Evolutionary conservation across 805 yeast genomes (phyloP).

Genomic region (Jamesozyma rosinii): DNA sequence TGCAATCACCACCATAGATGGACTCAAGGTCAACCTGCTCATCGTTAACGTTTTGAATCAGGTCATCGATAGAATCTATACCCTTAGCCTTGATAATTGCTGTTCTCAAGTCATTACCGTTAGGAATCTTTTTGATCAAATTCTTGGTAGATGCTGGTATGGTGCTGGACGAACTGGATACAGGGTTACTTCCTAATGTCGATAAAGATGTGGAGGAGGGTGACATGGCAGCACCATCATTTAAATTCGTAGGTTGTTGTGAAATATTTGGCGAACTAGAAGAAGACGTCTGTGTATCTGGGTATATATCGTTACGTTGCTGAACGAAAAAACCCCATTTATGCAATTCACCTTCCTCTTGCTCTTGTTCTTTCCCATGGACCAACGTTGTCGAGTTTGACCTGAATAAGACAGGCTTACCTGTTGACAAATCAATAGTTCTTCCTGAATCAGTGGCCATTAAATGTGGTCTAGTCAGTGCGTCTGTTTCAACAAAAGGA

Average conservation of each 20-base stretch:
- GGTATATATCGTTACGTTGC: slow-evolving; percentile 42
- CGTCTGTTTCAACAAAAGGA: slow-evolving; percentile 6
- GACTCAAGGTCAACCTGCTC: slow-evolving; percentile 44
- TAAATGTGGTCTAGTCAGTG: slow-evolving; percentile 46
- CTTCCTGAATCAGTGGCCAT: slow-evolving; percentile 59
- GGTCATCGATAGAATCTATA: slow-evolving; percentile 56
- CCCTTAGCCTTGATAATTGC: slow-evolving; percentile 68
- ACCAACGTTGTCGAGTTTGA: slow-evolving; percentile 53
- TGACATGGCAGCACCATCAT: background rate
- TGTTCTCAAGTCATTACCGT: slow-evolving; percentile 39
- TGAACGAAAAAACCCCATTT: slow-evolving; percentile 75
- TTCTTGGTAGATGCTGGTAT: slow-evolving; percentile 3
- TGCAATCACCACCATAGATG: slow-evolving; percentile 33
- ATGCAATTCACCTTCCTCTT: slow-evolving; percentile 87
- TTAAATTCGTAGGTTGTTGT: too few species aligned
- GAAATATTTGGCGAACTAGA: background rate
- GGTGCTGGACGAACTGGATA: background rate
- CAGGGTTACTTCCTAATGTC: background rate
- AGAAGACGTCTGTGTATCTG: slow-evolving; percentile 13
- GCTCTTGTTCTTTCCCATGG: slow-evolving; percentile 64
- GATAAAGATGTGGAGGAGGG: background rate
- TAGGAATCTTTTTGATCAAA: slow-evolving; percentile 31
- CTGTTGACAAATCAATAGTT: slow-evolving; percentile 58
- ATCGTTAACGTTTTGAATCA: slow-evolving; percentile 55
- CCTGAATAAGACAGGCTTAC: slow-evolving; percentile 60